phyloP scores from a whole-genome alignment of 495 filamentous ascomycete genomes.

The Penicillium ucsense region DNA sequence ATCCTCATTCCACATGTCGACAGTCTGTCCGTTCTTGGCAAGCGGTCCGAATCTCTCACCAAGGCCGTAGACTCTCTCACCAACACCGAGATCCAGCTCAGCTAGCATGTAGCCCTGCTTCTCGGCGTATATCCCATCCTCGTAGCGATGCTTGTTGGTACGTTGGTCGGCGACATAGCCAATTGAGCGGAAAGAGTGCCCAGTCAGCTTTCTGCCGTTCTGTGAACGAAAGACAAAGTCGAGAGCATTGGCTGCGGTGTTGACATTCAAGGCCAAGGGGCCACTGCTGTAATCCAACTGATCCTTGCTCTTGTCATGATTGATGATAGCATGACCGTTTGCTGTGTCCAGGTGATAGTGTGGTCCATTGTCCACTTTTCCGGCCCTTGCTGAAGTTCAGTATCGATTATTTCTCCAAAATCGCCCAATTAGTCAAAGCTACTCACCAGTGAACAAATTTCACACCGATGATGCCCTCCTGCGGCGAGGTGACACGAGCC shows the following conservation, averaged over 20 bases:
- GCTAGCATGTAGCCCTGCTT: constrained; percentile 52
- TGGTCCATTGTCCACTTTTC: constrained; percentile 43
- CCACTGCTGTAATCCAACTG: constrained; percentile 49
- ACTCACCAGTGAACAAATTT: constrained; percentile 56
- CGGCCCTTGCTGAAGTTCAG: constrained; percentile 19
- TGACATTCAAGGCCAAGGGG: constrained; percentile 42
- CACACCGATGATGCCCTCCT: constrained; percentile 51
- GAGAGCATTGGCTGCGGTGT: constrained; percentile 43
- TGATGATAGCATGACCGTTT: constrained; percentile 34
- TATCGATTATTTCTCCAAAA: no score
- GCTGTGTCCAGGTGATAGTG: constrained; percentile 52
- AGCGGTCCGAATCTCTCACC: constrained; percentile 64
- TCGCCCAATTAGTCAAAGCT: no score
- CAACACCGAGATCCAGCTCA: constrained; percentile 51
- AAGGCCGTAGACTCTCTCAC: constrained; percentile 59
- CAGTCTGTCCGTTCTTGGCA: constrained; percentile 57
- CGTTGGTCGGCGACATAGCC: constrained; percentile 46
- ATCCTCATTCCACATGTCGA: constrained; percentile 64
- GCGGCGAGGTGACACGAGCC: constrained; percentile 38
- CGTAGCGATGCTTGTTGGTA: constrained; percentile 37
- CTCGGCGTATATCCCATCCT: constrained; percentile 44
- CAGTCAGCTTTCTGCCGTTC: constrained; percentile 42
- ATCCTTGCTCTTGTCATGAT: constrained; percentile 26
- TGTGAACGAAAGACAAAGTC: constrained; percentile 44
- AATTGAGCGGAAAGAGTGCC: constrained; percentile 50